These are phyloP conservation scores for Erysimum pusillum DNA, from an alignment of 441 rosid genomes.

Conservation along the genomic window DNA sequence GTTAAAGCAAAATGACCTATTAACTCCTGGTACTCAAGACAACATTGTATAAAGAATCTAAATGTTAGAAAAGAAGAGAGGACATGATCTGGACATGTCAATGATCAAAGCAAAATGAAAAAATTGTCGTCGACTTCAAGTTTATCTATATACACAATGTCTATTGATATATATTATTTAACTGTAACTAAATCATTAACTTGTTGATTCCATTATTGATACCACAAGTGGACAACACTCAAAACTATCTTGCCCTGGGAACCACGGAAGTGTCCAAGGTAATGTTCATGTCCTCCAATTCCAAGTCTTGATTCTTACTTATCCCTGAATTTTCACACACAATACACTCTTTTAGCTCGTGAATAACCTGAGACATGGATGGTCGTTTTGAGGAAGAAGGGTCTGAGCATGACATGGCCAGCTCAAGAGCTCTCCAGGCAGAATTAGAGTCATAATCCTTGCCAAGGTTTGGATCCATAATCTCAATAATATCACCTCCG, in stretches of 20 bases:
- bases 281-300: neutral
- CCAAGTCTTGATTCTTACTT: neutral
- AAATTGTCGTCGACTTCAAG: too few species aligned
- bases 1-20: too few species aligned
- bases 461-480: conserved; percentile 42
- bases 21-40: too few species aligned
- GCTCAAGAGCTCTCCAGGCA: conserved; percentile 42
- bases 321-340: conserved; percentile 25
- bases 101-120: too few species aligned
- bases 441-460: conserved; percentile 22
- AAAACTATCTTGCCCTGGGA: conserved; percentile 27
- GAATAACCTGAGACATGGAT: conserved; percentile 36
- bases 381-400: conserved; percentile 34
- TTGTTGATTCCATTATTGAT: too few species aligned
- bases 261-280: neutral
- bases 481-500: conserved; percentile 15
- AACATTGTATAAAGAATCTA: too few species aligned
- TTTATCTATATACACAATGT: too few species aligned
- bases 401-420: conserved; percentile 38
- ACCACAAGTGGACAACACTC: too few species aligned
- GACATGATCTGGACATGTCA: too few species aligned
- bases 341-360: conserved; percentile 30
- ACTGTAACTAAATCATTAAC: too few species aligned
- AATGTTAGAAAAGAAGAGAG: too few species aligned
- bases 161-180: too few species aligned